Evolutionary conservation across 202 grass and related monocot species (phyloP).

Genomic region (Carex sylvatica): DNA sequence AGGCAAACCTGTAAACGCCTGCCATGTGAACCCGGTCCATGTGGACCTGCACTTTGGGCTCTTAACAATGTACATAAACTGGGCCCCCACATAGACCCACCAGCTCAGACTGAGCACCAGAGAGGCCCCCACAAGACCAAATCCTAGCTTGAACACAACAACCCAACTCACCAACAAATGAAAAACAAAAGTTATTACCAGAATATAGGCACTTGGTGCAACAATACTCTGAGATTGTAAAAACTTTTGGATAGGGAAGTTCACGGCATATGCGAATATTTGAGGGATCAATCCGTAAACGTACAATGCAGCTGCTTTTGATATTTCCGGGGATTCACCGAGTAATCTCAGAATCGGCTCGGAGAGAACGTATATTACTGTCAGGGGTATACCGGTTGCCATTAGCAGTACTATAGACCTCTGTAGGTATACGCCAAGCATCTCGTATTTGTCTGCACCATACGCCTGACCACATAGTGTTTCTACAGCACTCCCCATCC

Average conservation of each 20-base stretch:
- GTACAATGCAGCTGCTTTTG: constrained; percentile 56
- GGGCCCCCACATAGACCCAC: constrained; percentile 64
- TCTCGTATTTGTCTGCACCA: constrained; percentile 74
- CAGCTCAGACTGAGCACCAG: constrained; percentile 72
- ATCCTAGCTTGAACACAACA: constrained; percentile 45
- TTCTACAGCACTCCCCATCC: constrained; percentile 95
- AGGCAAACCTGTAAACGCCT: constrained; percentile 60
- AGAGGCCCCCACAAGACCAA: constrained; percentile 71
- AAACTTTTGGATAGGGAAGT: constrained; percentile 88
- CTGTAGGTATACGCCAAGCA: constrained; percentile 89
- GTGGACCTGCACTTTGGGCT: constrained; percentile 55
- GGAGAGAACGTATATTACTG: constrained; percentile 66
- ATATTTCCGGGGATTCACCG: constrained; percentile 76
- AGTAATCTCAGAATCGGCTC: constrained; percentile 58
- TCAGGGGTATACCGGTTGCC: constrained; percentile 74
- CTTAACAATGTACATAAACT: constrained; percentile 71
- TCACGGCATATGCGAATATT: constrained; percentile 82
- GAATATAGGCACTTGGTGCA: constrained; percentile 66
- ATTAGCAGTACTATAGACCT: constrained; percentile 65
- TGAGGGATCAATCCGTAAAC: constrained; percentile 83
- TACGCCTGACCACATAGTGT: constrained; percentile 90
- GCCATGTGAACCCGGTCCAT: constrained; percentile 85
- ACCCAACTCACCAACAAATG: constrained; percentile 73
- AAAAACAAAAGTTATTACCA: constrained; percentile 43
- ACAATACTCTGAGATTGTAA: constrained; percentile 90